Conservation (phyloP, 164 flowering plant species). For the Vitis rupestris region DNA sequence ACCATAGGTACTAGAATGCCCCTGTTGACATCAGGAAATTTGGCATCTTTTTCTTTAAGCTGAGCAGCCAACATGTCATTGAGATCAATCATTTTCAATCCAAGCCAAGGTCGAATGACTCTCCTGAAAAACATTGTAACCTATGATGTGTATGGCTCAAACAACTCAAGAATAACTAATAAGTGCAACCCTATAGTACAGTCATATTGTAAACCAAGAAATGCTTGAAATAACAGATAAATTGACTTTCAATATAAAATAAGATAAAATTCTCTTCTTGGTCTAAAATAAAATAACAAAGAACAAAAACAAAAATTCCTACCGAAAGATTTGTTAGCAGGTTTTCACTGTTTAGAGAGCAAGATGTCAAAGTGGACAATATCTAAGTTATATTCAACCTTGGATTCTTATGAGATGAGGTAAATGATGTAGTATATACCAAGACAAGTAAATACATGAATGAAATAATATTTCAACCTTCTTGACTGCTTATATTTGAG, state of each 20-base stretch:
- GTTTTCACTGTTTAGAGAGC: too few relatives aligned
- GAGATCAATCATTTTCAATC: slow-evolving; percentile 91
- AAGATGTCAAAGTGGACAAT: too few relatives aligned
- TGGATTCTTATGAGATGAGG: too few relatives aligned
- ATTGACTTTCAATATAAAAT: too few relatives aligned
- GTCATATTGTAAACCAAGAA: background rate
- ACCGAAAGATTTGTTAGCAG: too few relatives aligned
- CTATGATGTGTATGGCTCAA: background rate
- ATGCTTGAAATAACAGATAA: background rate
- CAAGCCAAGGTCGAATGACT: slow-evolving; percentile 96
- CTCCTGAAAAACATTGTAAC: slow-evolving; percentile 55
- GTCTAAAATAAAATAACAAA: too few relatives aligned
- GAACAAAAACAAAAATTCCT: too few relatives aligned
- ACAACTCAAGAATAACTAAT: background rate
- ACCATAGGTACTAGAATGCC: slow-evolving; percentile 94
- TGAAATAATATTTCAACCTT: background rate
- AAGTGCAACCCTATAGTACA: background rate
- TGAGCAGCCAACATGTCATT: slow-evolving; percentile 77
- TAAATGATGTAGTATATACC: too few relatives aligned
- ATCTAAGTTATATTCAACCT: too few relatives aligned
- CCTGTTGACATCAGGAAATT: slow-evolving; percentile 64
- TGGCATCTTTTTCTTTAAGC: slow-evolving; percentile 74
- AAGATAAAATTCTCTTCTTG: too few relatives aligned
- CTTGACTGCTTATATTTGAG: background rate
- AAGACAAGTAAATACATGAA: too few relatives aligned